Evolutionary conservation across 2,329 filamentous ascomycete genomes (phyloP).

Genomic region (Arthrobotrys megalospora): DNA sequence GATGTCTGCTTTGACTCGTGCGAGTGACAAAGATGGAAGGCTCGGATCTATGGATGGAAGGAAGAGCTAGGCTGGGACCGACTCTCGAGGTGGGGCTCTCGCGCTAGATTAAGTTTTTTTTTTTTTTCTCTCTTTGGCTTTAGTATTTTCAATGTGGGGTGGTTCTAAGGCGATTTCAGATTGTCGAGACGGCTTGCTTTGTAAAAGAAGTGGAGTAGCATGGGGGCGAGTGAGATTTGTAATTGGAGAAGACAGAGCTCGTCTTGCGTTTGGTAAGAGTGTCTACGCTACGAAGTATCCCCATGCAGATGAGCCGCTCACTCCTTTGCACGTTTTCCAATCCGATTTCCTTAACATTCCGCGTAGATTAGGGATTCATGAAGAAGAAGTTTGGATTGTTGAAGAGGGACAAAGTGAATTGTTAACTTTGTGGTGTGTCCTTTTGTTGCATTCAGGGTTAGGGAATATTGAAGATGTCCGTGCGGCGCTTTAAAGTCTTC

Average conservation of each 20-base stretch:
- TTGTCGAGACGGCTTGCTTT: constrained; percentile 43
- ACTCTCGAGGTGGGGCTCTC: constrained; percentile 1
- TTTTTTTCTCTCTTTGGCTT: neutral
- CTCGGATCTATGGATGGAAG: constrained; percentile 28
- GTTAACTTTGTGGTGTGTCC: neutral
- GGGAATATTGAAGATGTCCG: constrained; percentile 34
- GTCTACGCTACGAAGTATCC: constrained; percentile 3
- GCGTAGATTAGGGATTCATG: constrained; percentile 21
- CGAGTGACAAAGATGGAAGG: constrained; percentile 25
- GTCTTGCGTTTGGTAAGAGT: constrained; percentile 34
- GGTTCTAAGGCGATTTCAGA: constrained; percentile 44
- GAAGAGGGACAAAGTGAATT: neutral
- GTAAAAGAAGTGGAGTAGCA: constrained; percentile 21
- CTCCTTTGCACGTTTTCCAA: constrained; percentile 26
- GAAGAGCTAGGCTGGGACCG: constrained; percentile 11
- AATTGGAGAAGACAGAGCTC: constrained; percentile 37
- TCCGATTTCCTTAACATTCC: constrained; percentile 29
- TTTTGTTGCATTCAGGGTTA: constrained; percentile 24
- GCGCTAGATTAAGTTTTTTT: constrained; percentile 26
- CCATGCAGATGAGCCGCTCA: constrained; percentile 9
- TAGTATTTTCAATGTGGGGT: constrained; percentile 24
- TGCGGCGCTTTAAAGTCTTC: constrained; percentile 25
- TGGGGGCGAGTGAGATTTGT: constrained; percentile 8
- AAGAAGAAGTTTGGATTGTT: constrained; percentile 1
- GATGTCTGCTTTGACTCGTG: constrained; percentile 39